A percentile compares a stretch with the other conserved stretches of the same genome.
Evolutionary conservation across 2,329 filamentous ascomycete genomes (phyloP).

Genomic region (Epichloe uncinata): DNA sequence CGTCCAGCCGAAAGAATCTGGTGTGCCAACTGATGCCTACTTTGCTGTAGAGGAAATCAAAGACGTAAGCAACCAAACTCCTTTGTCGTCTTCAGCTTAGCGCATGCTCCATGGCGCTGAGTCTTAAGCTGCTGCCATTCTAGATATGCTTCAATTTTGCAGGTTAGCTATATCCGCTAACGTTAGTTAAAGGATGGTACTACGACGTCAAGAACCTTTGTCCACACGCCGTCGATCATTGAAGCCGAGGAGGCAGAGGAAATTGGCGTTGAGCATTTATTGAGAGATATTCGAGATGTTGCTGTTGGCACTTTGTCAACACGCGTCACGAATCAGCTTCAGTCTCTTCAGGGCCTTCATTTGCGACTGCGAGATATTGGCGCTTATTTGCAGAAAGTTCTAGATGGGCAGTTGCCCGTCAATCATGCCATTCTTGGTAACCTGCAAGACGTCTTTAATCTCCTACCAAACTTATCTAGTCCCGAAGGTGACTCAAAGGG

Average conservation of each 20-base stretch:
- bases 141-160: neutral
- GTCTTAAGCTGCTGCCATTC: neutral
- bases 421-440: constrained; percentile 97
- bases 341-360: constrained; percentile 92
- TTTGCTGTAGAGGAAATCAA: constrained; percentile 99
- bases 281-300: constrained; percentile 95
- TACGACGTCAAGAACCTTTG: constrained; percentile 91
- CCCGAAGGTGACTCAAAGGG: constrained; percentile 53
- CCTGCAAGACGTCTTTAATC: constrained; percentile 98
- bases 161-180: neutral
- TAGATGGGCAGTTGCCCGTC: constrained; percentile 82
- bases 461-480: constrained; percentile 88
- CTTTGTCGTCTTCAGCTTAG: too few species aligned
- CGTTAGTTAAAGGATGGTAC: constrained; percentile 64
- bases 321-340: constrained; percentile 91
- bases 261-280: constrained; percentile 93
- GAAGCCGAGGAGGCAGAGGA: constrained; percentile 98
- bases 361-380: constrained; percentile 90
- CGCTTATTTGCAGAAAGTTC: constrained; percentile 87
- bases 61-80: constrained; percentile 53
- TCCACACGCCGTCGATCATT: constrained; percentile 95
- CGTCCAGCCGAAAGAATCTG: constrained; percentile 94
- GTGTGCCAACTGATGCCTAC: constrained; percentile 95
- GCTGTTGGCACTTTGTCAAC: constrained; percentile 94
- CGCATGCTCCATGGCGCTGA: too few species aligned